Base-by-base conservation (phyloP, 2,329 filamentous ascomycete genomes). In the Cercospora zeina region DNA sequence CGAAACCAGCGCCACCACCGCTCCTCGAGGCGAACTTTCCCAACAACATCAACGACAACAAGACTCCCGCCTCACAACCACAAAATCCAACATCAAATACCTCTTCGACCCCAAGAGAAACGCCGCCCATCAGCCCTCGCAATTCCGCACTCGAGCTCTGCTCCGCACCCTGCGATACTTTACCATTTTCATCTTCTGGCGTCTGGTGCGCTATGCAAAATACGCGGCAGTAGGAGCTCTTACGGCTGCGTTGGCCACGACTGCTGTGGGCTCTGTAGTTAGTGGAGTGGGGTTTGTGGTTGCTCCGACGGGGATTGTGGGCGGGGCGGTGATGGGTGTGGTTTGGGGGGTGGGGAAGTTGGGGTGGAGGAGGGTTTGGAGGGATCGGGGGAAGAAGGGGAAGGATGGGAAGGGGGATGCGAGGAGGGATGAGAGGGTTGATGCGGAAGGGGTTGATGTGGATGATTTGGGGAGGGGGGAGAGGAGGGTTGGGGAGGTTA, bases 141-240 rank as follows among this genome's bases (percentile, higher is more conserved):
- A 70, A 9, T 71, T 76, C 37, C 76, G 76, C 59, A 78, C 77
- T 0, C 73, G 77, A 62, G 72, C 75, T 11, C 58, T 77, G 49
- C 73, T 79, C 13, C 75, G 75, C 59, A 72, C 71, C 16, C 53
- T 73, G 1, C 76, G 76, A 55, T 79, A 77, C 51, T 63, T 74
- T 31, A 49, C 73, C 36, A 74, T 77, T 57, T 79, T 79, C 68
- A 53, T 76, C 10, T 79, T 79, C 69, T 79, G 77, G 77, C 72
- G 76, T 19, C 63, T 77, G 0, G 71, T 78, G 0, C 72, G 77
- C 1, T 79, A 78, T 55, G 77, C 76, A 21, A 79, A 79, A 61
- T 79, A 79, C 54, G 76, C 76, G 3, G 76, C 75, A 2, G 74
- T 78, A 33, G 77, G 77, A 2, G 55, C 55, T 10, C 24, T 58